These are phyloP conservation scores for Mortierella sp. DNA, from an alignment of 371 early-diverging fungal genomes.

Conservation along the genomic window DNA sequence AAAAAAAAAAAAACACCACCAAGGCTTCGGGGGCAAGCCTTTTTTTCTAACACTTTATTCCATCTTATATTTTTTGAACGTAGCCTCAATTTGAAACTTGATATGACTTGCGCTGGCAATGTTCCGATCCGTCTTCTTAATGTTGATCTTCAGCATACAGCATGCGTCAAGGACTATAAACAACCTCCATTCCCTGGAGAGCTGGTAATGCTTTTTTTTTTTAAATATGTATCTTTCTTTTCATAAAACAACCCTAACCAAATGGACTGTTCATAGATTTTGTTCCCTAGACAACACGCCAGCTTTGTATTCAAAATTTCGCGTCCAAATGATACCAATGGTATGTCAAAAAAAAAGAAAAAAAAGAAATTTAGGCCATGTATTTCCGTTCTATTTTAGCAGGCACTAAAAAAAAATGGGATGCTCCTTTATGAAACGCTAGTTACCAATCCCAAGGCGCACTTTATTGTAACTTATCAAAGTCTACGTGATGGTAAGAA, in stretches of 20 bases:
- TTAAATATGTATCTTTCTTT: not conserved
- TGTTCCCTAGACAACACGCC: slow-evolving; percentile 70
- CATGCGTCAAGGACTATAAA: slow-evolving; percentile 56
- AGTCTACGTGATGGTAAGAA: slow-evolving; percentile 67
- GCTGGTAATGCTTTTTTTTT: slow-evolving; percentile 53
- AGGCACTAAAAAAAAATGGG: slow-evolving; percentile 12
- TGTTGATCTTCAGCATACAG: slow-evolving; percentile 54
- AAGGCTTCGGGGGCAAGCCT: too few species aligned
- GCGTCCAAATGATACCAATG: slow-evolving; percentile 49
- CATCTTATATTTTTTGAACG: not conserved
- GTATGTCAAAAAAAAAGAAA: slow-evolving; percentile 10
- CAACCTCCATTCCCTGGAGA: slow-evolving; percentile 61
- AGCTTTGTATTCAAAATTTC: slow-evolving; percentile 72
- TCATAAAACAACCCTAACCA: not conserved
- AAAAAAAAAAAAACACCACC: too few species aligned
- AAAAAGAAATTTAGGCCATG: not conserved
- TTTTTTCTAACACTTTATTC: too few species aligned
- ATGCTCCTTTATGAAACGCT: not conserved
- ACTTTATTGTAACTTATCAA: slow-evolving; percentile 64
- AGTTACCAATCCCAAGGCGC: slow-evolving; percentile 54
- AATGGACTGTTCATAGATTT: slow-evolving; percentile 50
- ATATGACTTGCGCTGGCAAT: slow-evolving; percentile 67
- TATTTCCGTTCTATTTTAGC: not conserved
- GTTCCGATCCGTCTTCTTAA: slow-evolving; percentile 68
- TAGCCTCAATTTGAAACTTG: slow-evolving; percentile 68